phyloP scores from a whole-genome alignment of 176 grass and related monocot genomes.

The Oryza coarctata region DNA sequence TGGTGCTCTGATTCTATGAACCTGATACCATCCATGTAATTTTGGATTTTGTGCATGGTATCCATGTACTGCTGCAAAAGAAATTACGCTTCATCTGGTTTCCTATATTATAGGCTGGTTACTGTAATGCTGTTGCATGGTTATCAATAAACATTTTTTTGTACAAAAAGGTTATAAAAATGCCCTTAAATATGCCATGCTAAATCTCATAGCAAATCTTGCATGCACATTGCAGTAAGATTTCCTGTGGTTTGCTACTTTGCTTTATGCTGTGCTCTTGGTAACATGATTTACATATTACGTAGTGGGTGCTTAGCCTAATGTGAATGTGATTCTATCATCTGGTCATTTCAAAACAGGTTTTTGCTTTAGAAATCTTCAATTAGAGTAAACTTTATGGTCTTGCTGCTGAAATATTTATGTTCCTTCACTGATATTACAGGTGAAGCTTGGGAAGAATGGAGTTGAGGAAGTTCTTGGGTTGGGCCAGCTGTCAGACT shows the following conservation, averaged over 20 bases:
- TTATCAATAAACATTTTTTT: no score
- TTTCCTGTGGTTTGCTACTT: not conserved
- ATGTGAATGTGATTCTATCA: not conserved
- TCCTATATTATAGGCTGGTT: no score
- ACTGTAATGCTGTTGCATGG: no score
- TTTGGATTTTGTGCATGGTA: no score
- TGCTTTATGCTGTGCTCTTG: not conserved
- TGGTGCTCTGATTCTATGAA: no score
- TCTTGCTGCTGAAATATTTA: not conserved
- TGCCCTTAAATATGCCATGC: not conserved
- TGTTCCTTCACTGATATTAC: slow-evolving; percentile 12
- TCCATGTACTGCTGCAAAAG: no score
- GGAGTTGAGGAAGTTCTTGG: slow-evolving; percentile 49
- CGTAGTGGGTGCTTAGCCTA: not conserved
- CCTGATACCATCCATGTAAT: no score
- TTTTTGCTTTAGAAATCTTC: slow-evolving; percentile 10
- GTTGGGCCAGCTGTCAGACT: slow-evolving; percentile 29
- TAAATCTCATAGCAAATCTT: not conserved
- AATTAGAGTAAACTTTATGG: not conserved
- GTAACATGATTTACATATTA: not conserved
- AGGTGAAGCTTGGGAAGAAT: slow-evolving; percentile 82
- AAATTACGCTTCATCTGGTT: no score
- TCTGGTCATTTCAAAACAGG: not conserved
- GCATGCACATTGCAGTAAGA: not conserved
- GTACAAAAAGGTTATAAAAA: no score